phyloP scores from a whole-genome alignment of 768 basidiomycete species.

The Russula sp. region DNA sequence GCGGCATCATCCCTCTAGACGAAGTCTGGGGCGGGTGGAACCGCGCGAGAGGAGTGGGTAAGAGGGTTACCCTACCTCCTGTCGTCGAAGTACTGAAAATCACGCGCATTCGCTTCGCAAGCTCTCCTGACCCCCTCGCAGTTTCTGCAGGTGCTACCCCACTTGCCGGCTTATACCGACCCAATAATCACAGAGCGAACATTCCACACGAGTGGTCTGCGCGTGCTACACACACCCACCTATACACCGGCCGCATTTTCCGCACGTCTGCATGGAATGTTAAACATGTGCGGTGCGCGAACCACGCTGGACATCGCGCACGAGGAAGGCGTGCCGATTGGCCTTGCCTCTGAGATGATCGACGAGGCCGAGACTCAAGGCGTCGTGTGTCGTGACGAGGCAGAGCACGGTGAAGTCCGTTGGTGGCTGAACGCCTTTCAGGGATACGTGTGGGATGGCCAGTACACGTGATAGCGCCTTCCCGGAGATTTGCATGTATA shows the following conservation, averaged over 20 bases:
- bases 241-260: constrained; percentile 66
- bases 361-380: constrained; percentile 63
- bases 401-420: constrained; percentile 51
- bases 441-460: constrained; percentile 71
- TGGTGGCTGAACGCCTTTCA: constrained; percentile 68
- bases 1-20: constrained; percentile 81
- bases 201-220: constrained; percentile 62
- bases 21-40: constrained; percentile 97
- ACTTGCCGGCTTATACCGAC: constrained; percentile 53
- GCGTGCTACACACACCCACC: constrained; percentile 76
- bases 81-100: background rate
- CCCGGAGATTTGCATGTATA: background rate
- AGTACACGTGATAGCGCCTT: constrained; percentile 24
- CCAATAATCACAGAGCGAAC: constrained; percentile 62
- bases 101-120: constrained; percentile 32
- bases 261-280: constrained; percentile 48
- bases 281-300: constrained; percentile 32
- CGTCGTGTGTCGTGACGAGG: constrained; percentile 72
- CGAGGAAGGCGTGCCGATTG: constrained; percentile 64
- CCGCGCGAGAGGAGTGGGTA: constrained; percentile 84
- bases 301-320: constrained; percentile 66
- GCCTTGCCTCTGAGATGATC: constrained; percentile 73
- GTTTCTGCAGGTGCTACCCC: constrained; percentile 67
- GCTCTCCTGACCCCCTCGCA: constrained; percentile 88
- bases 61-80: constrained; percentile 40